phyloP scores from a whole-genome alignment of 148 eudicot genomes.

The Selenicereus undatus region DNA sequence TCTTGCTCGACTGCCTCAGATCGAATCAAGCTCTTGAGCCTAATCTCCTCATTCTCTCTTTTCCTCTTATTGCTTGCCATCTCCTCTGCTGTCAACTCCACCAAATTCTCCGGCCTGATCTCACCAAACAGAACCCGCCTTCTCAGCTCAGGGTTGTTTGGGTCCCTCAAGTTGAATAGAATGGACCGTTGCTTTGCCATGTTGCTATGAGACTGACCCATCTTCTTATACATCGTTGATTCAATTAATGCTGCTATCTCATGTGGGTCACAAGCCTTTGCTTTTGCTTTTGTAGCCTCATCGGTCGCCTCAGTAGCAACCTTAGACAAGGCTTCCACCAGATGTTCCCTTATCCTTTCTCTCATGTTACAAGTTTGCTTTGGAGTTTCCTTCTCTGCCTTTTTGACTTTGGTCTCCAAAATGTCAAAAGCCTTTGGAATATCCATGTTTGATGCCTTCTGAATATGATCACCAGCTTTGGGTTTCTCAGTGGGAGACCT shows the following conservation, averaged over 20 bases:
- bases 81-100: conserved; percentile 29
- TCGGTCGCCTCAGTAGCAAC: conserved; percentile 21
- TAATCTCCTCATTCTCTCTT: conserved; percentile 27
- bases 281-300: conserved; percentile 23
- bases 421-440: background rate
- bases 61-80: conserved; percentile 40
- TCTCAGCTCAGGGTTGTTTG: conserved; percentile 42
- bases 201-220: conserved; percentile 22
- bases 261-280: conserved; percentile 27
- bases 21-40: conserved; percentile 29
- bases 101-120: conserved; percentile 24
- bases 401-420: background rate
- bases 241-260: conserved; percentile 34
- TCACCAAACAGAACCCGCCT: conserved; percentile 36
- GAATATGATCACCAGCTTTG: background rate
- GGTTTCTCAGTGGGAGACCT: background rate
- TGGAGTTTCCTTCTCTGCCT: background rate
- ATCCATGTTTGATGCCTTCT: background rate
- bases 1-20: conserved; percentile 22
- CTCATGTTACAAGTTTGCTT: background rate
- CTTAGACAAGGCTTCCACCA: conserved; percentile 34
- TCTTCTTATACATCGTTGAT: conserved; percentile 34
- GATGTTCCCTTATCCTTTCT: background rate
- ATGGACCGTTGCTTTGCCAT: conserved; percentile 36
- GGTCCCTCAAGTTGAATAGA: conserved; percentile 39